Base-by-base conservation (phyloP, 495 filamentous ascomycete genomes). In the Annulohypoxylon stygium region DNA sequence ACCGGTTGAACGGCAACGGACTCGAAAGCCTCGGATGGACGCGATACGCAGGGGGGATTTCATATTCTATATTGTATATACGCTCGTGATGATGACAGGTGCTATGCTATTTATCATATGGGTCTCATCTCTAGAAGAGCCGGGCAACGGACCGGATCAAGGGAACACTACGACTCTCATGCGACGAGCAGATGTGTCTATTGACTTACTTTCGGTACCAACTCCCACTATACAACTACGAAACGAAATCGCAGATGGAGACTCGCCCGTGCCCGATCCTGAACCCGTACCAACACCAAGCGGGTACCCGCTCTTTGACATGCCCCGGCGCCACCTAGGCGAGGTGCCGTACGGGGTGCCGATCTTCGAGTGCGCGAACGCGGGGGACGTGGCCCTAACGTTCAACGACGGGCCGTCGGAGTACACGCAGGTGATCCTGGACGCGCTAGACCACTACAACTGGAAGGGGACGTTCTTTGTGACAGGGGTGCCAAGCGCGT, bases 381-480 rank as follows among this genome's bases (percentile, higher is more conserved):
- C 85, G 4, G 87, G 87, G 36, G 86, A 86, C 7, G 79, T 94
- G 54, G 92, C 90, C 51, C 77, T 92, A 62, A 92, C 90, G 0
- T 93, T 86, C 73, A 90, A 93, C 67, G 91, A 93, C 75, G 91
- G 91, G 0, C 91, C 91, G 2, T 87, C 83, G 39, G 45, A 83
- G 33, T 92, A 88, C 77, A 92, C 91, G 1, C 73, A 73, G 16
- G 81, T 86, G 47, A 81, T 93, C 39, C 80, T 92, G 25, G 84
- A 92, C 69, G 69, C 88, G 41, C 86, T 93, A 18, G 85, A 85
- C 33, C 74, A 74, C 30, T 87, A 89, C 72, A 73, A 81, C 14
- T 83, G 83, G 7, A 88, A 87, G 59, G 88, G 85, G 0, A 92
- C 91, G 7, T 92, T 93, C 79, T 93, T 92, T 79, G 78, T 92